Percentiles rank a stretch among this genome's conserved stretches.
These are phyloP conservation scores for Geotrichum bryndzae DNA, from an alignment of 1,139 yeast genomes.

Conservation along the genomic window DNA sequence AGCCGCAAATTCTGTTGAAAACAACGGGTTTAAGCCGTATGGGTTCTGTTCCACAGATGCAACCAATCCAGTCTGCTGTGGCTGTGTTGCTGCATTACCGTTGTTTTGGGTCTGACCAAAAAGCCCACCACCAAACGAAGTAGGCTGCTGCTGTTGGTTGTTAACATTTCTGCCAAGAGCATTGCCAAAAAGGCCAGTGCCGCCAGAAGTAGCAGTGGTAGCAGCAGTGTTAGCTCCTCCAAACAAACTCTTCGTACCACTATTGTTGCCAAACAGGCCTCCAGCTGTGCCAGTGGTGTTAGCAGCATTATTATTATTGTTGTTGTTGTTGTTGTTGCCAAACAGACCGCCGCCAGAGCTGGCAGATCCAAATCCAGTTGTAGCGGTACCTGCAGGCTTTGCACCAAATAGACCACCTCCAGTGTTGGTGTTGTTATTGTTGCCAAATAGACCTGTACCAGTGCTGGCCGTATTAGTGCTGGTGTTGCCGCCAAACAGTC, in stretches of 20 bases:
- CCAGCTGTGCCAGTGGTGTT: not conserved
- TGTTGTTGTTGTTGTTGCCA: not conserved
- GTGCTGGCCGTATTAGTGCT: not conserved
- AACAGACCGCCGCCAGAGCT: not conserved
- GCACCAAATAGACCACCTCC: not conserved
- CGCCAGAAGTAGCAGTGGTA: not conserved
- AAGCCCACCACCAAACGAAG: not conserved
- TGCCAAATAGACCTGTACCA: not conserved
- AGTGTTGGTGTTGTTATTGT: not conserved
- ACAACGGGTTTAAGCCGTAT: conserved; percentile 65
- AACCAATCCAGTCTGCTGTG: conserved; percentile 21
- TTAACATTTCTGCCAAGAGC: not conserved
- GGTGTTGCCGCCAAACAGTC: conserved; percentile 28
- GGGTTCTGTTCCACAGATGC: conserved; percentile 60
- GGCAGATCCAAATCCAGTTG: not conserved
- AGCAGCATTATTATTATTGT: not conserved
- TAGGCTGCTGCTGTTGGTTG: not conserved
- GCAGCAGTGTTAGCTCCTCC: conserved; percentile 24
- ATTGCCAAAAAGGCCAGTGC: not conserved
- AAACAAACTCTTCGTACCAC: conserved; percentile 27
- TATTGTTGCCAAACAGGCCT: not conserved
- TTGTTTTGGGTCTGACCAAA: conserved; percentile 2
- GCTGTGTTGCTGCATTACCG: not conserved
- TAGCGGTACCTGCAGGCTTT: not conserved
- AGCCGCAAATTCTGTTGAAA: conserved; percentile 41